Evolutionary conservation across 305 asterid species (phyloP).

Genomic region (Plantago lanceolata): DNA sequence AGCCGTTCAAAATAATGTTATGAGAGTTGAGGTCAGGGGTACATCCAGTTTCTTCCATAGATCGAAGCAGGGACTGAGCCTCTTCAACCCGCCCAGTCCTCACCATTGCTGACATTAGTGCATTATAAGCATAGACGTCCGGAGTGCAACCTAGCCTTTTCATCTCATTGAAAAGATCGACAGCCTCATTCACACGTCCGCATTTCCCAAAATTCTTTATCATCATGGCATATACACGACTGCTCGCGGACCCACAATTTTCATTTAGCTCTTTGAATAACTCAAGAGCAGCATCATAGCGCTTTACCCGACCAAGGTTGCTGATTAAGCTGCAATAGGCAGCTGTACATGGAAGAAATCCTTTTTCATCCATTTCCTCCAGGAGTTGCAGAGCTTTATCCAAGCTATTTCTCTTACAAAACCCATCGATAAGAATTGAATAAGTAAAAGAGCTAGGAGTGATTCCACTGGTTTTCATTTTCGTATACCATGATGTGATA

Average conservation of each 20-base stretch:
- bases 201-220: conserved; percentile 82
- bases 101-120: conserved; percentile 93
- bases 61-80: conserved; percentile 60
- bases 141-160: conserved; percentile 63
- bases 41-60: conserved; percentile 70
- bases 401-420: conserved; percentile 71
- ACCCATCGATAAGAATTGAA: conserved; percentile 83
- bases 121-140: conserved; percentile 79
- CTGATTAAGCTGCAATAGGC: conserved; percentile 96
- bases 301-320: conserved; percentile 68
- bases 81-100: conserved; percentile 66
- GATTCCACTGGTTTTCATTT: conserved; percentile 55
- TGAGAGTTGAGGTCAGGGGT: conserved; percentile 69
- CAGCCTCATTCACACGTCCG: conserved; percentile 65
- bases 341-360: conserved; percentile 93
- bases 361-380: conserved; percentile 95
- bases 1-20: conserved; percentile 75
- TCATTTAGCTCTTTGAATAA: conserved; percentile 82
- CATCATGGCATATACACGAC: conserved; percentile 97
- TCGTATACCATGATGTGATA: conserved; percentile 63
- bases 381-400: conserved; percentile 73
- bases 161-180: conserved; percentile 79
- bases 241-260: conserved; percentile 73
- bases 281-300: conserved; percentile 83
- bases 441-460: conserved; percentile 74